A percentile compares a stretch with the other conserved stretches of the same genome.
Evolutionary conservation across 2,329 filamentous ascomycete genomes (phyloP).

Genomic region (Dactylella cylindrospora): DNA sequence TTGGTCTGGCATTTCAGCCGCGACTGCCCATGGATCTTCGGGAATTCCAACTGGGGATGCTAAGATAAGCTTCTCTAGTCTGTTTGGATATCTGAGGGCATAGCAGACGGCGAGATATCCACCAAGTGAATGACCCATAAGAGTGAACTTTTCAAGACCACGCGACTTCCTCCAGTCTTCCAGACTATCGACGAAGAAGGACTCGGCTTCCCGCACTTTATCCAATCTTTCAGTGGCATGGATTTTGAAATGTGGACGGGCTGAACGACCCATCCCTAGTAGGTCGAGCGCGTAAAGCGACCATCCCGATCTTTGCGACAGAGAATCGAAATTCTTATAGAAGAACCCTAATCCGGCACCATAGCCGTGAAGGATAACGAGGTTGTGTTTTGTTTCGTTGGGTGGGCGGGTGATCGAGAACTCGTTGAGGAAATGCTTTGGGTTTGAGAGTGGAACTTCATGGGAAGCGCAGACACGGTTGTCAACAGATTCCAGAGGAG

Average conservation of each 20-base stretch:
- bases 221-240: constrained; percentile 75
- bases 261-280: constrained; percentile 89
- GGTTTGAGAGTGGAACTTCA: constrained; percentile 80
- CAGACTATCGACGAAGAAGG: constrained; percentile 92
- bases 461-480: constrained; percentile 81
- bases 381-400: constrained; percentile 54
- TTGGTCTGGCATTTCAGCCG: constrained; percentile 72
- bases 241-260: constrained; percentile 79
- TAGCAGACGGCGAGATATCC: constrained; percentile 95
- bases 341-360: constrained; percentile 95
- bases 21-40: constrained; percentile 86
- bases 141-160: constrained; percentile 88
- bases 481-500: constrained; percentile 61
- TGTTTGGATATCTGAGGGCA: constrained; percentile 92
- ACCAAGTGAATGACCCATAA: constrained; percentile 88
- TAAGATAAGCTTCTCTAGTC: constrained; percentile 91
- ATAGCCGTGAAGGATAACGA: constrained; percentile 96
- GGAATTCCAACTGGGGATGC: constrained; percentile 93
- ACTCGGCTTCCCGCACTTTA: constrained; percentile 85
- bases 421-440: constrained; percentile 85
- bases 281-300: constrained; percentile 92
- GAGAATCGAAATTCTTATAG: constrained; percentile 93
- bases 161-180: constrained; percentile 91
- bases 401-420: constrained; percentile 78
- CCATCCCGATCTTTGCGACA: constrained; percentile 77